Evolutionary conservation across 2,329 filamentous ascomycete species (phyloP).

Genomic region (Tympanopsis confertula): DNA sequence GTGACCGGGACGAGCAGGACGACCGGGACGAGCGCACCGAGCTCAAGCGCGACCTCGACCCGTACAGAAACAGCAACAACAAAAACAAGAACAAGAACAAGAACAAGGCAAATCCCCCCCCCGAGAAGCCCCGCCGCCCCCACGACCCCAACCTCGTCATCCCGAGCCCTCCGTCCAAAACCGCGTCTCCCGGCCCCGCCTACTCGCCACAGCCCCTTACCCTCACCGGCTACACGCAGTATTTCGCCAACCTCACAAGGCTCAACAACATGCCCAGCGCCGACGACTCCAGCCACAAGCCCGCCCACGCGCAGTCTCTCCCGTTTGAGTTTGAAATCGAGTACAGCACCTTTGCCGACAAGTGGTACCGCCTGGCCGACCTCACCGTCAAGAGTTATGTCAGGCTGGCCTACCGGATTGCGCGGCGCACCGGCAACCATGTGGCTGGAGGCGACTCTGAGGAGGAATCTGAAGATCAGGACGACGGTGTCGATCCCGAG

Average conservation of each 20-base stretch:
- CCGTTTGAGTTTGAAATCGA: slow-evolving; percentile 71
- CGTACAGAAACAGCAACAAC: slow-evolving; percentile 24
- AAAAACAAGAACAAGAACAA: slow-evolving; percentile 30
- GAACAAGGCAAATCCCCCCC: slow-evolving; percentile 28
- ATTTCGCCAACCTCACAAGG: slow-evolving; percentile 80
- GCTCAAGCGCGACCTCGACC: slow-evolving; percentile 15
- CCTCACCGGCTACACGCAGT: slow-evolving; percentile 73
- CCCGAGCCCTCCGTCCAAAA: slow-evolving; percentile 63
- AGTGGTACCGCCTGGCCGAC: slow-evolving; percentile 64
- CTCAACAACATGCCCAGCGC: slow-evolving; percentile 57
- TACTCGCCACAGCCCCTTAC: slow-evolving; percentile 79
- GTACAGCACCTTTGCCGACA: slow-evolving; percentile 73
- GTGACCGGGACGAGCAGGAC: slow-evolving; percentile 5
- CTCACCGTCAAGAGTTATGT: slow-evolving; percentile 76
- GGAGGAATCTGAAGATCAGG: slow-evolving; percentile 10
- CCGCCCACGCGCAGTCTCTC: slow-evolving; percentile 38
- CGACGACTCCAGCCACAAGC: slow-evolving; percentile 13
- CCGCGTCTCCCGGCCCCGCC: slow-evolving; percentile 69
- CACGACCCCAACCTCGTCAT: slow-evolving; percentile 50
- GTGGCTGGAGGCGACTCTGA: slow-evolving; percentile 10
- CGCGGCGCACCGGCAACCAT: slow-evolving; percentile 29
- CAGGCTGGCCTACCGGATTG: slow-evolving; percentile 69
- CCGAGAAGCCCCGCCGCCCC: slow-evolving; percentile 33
- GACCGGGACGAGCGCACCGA: slow-evolving; percentile 12
- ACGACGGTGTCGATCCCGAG: slow-evolving; percentile 10